phyloP scores from a whole-genome alignment of 2,329 filamentous ascomycete species.

The Huntiella bhutanensis region DNA sequence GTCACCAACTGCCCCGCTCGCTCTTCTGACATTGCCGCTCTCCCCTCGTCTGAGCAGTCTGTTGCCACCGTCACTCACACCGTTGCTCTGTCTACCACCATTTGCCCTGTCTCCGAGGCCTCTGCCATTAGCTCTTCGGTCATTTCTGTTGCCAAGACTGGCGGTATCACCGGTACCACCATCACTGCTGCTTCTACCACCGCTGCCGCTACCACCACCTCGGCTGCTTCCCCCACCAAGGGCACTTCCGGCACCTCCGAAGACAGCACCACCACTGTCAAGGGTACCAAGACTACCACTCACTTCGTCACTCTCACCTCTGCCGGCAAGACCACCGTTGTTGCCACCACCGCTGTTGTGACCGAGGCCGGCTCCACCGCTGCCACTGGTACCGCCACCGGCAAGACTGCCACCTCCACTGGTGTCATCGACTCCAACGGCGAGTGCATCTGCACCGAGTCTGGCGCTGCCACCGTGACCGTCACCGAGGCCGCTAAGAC shows the following conservation, averaged over 20 bases:
- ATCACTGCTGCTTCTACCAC: conserved; percentile 19
- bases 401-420: conserved; percentile 16
- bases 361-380: conserved; percentile 13
- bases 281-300: conserved; percentile 20
- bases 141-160: conserved; percentile 21
- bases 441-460: conserved; percentile 2
- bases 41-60: conserved; percentile 20
- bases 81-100: conserved; percentile 21
- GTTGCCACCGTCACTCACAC: conserved; percentile 22
- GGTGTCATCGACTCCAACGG: background rate
- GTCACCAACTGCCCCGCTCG: conserved; percentile 34
- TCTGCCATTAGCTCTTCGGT: conserved; percentile 23
- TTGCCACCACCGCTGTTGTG: conserved; percentile 13
- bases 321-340: conserved; percentile 14
- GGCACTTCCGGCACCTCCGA: background rate
- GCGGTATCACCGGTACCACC: conserved; percentile 22
- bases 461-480: conserved; percentile 9
- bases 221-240: background rate
- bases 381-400: conserved; percentile 16
- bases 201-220: conserved; percentile 13
- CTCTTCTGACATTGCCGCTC: conserved; percentile 17
- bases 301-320: conserved; percentile 19
- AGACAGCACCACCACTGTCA: conserved; percentile 21
- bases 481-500: conserved; percentile 15
- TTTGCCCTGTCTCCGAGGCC: conserved; percentile 28